These are phyloP conservation scores for Trametes coccinea DNA, from an alignment of 768 basidiomycete genomes.

Conservation along the genomic window DNA sequence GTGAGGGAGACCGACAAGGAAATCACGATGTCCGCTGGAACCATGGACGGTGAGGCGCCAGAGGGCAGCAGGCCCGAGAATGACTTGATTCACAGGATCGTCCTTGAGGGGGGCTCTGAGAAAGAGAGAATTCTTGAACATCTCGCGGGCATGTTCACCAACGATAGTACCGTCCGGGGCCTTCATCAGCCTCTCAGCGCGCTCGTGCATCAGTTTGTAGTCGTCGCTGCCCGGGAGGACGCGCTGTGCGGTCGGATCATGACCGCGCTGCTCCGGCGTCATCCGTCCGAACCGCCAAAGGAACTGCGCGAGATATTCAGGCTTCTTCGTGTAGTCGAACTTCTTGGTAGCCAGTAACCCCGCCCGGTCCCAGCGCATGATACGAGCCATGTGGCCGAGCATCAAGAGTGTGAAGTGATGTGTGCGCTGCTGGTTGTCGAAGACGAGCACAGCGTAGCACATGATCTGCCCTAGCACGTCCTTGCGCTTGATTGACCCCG, in stretches of 20 bases:
- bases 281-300: slow-evolving; percentile 5
- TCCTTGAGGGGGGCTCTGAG: too few relatives aligned
- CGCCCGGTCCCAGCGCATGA: slow-evolving; percentile 10
- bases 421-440: slow-evolving; percentile 1
- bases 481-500: not conserved
- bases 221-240: not conserved
- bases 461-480: slow-evolving; percentile 1
- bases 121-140: not conserved
- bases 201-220: not conserved
- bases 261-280: not conserved
- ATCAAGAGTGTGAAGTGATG: slow-evolving; percentile 6
- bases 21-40: not conserved
- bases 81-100: too few relatives aligned
- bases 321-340: slow-evolving; percentile 7
- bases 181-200: not conserved
- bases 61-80: too few relatives aligned
- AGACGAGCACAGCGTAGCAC: not conserved
- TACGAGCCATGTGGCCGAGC: not conserved
- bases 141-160: not conserved
- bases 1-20: slow-evolving; percentile 10
- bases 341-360: not conserved
- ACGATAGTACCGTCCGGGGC: not conserved
- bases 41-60: not conserved
- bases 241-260: not conserved
- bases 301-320: not conserved